Evolutionary conservation across 352 stramenopile species (phyloP).

Genomic region (Phytophthora melonis): DNA sequence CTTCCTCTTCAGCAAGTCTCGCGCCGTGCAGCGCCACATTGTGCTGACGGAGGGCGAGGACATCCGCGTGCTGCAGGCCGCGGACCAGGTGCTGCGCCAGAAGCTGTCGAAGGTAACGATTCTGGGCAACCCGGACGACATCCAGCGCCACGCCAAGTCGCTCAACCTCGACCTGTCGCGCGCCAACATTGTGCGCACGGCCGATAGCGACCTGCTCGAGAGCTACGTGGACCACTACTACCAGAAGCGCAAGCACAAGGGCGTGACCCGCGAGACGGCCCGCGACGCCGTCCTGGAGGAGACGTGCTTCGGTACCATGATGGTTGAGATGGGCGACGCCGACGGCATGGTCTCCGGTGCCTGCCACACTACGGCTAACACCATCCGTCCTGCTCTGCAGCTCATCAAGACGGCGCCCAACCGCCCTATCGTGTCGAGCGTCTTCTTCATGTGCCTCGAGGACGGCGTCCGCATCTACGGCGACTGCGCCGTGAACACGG

Average conservation of each 20-base stretch:
- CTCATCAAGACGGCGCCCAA: conserved; percentile 86
- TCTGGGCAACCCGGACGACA: conserved; percentile 78
- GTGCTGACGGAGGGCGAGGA: conserved; percentile 88
- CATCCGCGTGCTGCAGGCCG: conserved; percentile 81
- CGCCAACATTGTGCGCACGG: conserved; percentile 70
- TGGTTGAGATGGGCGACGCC: conserved; percentile 81
- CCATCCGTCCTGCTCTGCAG: conserved; percentile 88
- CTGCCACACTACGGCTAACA: conserved; percentile 88
- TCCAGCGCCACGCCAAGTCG: conserved; percentile 70
- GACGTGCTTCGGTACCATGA: conserved; percentile 89
- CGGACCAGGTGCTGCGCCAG: conserved; percentile 74
- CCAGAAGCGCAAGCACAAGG: conserved; percentile 89
- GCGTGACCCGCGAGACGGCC: conserved; percentile 64
- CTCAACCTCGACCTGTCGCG: conserved; percentile 69
- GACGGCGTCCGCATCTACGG: conserved; percentile 86
- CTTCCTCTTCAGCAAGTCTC: conserved; percentile 85
- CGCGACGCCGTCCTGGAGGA: conserved; percentile 70
- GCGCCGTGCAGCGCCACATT: conserved; percentile 77
- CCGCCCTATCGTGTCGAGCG: conserved; percentile 77
- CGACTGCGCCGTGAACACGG: conserved; percentile 89
- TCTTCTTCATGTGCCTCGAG: conserved; percentile 91
- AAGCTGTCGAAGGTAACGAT: conserved; percentile 81
- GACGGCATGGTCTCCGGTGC: conserved; percentile 90
- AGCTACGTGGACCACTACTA: conserved; percentile 72
- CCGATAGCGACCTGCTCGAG: conserved; percentile 55